Evolutionary conservation across 2,329 filamentous ascomycete species (phyloP), one percentile per base, ranked within the genome.

Genomic region (Ophiostoma sp.): DNA sequence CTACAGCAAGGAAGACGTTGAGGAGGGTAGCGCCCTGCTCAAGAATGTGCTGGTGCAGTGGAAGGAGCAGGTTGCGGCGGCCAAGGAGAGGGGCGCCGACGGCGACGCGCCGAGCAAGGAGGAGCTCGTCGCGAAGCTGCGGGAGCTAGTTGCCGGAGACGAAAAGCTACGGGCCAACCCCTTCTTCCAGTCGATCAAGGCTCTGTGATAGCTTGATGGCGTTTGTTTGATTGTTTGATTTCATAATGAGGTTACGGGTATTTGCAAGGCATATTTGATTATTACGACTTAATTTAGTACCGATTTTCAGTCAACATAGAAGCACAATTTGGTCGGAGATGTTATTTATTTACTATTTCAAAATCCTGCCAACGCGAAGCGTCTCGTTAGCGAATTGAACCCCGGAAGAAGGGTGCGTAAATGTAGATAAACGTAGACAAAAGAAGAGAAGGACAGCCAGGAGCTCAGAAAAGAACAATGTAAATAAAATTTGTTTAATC

Each of bases 1-100:
- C 73, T 92, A 92, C 76, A 90, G 85, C 72, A 93, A 92, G 74
- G 85, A 93, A 72, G 93, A 99, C 73, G 90, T 98, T 0, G 93
- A 97, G 74, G 87, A 94, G 76, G 95, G 95, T 7, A 97, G 90
- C 76, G 85, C 85, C 38, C 80, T 96, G 79, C 82, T 99, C 65
- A 98, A 98, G 80, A 85, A 89, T 64, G 84, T 97, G 75, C 79
- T 99, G 69, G 79, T 90, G 55, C 85, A 87, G 76, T 99, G 95
- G 95, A 97, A 96, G 82, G 83, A 86, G 66, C 89, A 94, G 76
- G 85, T 87, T 11, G 80, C 85, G 69, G 83, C 78, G 1, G 52
- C 14, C 27, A 47, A 66, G 64, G 64, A 27, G 18, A 12, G 58
- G 4, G 64, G 64, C 41, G 44, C 64, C 18, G 52, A 44, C 64